Percentiles rank a stretch among this genome's conserved stretches.
These are phyloP conservation scores for Chaetomium cochliodes DNA, from an alignment of 495 filamentous ascomycete genomes.

Conservation along the genomic window DNA sequence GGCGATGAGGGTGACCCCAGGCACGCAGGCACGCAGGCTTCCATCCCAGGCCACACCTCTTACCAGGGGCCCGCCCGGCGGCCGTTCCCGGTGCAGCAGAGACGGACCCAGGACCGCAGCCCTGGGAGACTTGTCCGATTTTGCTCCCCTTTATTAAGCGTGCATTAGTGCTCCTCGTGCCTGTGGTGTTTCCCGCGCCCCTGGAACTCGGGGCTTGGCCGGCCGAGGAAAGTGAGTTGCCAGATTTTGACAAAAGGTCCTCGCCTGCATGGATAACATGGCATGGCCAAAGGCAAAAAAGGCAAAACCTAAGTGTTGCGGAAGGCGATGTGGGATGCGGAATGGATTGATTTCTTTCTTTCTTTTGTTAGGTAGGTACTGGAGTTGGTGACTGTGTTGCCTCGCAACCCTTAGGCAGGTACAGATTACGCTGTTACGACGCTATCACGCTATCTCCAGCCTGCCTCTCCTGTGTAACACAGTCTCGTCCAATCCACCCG, in stretches of 20 bases:
- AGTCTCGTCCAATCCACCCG: not conserved
- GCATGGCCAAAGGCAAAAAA: too few relatives aligned
- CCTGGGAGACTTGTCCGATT: constrained; percentile 28
- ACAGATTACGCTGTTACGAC: not conserved
- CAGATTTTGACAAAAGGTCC: not conserved
- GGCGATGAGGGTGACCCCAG: not conserved
- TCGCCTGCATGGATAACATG: too few relatives aligned
- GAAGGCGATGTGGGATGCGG: too few relatives aligned
- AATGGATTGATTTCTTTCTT: too few relatives aligned
- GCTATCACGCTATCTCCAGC: not conserved
- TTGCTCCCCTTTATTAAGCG: constrained; percentile 40
- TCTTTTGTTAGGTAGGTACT: too few relatives aligned
- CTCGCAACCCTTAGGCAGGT: not conserved
- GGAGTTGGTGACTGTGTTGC: too few relatives aligned
- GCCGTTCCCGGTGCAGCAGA: constrained; percentile 28
- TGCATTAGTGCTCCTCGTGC: constrained; percentile 40
- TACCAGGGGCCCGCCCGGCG: constrained; percentile 19
- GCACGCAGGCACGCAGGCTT: too few relatives aligned
- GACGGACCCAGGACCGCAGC: constrained; percentile 29
- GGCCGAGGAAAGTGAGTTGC: not conserved
- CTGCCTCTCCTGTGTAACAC: constrained; percentile 6
- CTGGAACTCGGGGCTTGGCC: not conserved
- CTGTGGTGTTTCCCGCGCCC: constrained; percentile 14
- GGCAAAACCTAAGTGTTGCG: too few relatives aligned
- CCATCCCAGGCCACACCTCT: too few relatives aligned